Evolutionary conservation across 2,329 filamentous ascomycete genomes (phyloP), one percentile per base, ranked within the genome.

Genomic region (Fusarium siculi): DNA sequence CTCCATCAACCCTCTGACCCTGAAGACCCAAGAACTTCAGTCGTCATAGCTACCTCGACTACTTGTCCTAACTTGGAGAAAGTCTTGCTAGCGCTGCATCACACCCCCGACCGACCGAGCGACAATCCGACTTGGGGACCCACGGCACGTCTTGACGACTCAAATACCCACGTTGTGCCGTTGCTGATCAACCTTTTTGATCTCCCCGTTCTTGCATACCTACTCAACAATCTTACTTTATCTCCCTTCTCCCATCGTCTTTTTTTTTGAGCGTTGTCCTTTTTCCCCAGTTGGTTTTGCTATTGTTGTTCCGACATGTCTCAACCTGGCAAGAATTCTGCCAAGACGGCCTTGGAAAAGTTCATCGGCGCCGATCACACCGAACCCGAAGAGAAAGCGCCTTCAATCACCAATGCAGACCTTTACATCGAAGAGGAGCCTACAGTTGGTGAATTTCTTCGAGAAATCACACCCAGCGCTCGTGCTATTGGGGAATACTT

Each of bases 361-460:
- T 75, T 79, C 62, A 69, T 83, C 28, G 79, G 81, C 62, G 79
- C 81, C 63, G 79, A 82, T 42, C 70, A 79, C 43, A 68, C 76
- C n/a, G 66, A 78, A 40, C 79, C 76, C 30, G 79, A 82, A 58
- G 78, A 81, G 62, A 76, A 76, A 49, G 68, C 82, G 28, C 81
- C 82, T 8, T 79, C 79, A 64, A 80, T 83, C 54, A 74, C 71
- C 44, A 82, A 83, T 59, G 79, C 81, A 44, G 82, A 84, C 59
- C 72, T 79, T 25, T 84, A 81, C 66, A 75, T 83, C 62, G 83
- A 85, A 74, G 73, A 74, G n/a, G 84, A 85, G 66, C 83, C 83
- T 12, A 85, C 83, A 15, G 80, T 84, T n/a, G 70, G 64, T 10
- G 84, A 85, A 66, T 85, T 82, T 66, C 63, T 85, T n/a, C 68